A percentile compares a stretch with the other conserved stretches of the same genome.
These are phyloP conservation scores for Triticum urartu DNA, from an alignment of 176 grass and related monocot genomes.

Conservation along the genomic window DNA sequence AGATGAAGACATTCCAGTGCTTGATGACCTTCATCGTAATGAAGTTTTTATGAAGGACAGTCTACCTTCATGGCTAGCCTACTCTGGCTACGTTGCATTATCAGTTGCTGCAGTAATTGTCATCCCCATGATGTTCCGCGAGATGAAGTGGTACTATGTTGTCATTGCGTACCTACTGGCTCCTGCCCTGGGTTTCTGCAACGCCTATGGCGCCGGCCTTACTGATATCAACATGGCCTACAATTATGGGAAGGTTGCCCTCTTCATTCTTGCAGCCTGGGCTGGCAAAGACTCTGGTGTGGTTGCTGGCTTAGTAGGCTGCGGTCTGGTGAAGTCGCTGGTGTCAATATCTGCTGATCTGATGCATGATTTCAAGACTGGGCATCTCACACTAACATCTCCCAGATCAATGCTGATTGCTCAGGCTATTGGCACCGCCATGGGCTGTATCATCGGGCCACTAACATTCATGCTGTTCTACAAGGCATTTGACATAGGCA, in stretches of 20 bases:
- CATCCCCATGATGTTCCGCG: conserved; percentile 83
- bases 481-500: conserved; percentile 92
- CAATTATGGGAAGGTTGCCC: conserved; percentile 88
- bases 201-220: conserved; percentile 89
- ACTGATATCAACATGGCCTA: conserved; percentile 99
- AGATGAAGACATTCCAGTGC: conserved; percentile 51
- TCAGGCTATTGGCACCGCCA: conserved; percentile 88
- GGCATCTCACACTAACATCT: conserved; percentile 90
- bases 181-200: conserved; percentile 92
- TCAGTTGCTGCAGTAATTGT: conserved; percentile 46
- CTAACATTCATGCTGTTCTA: conserved; percentile 94
- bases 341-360: conserved; percentile 90
- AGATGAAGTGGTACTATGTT: conserved; percentile 96
- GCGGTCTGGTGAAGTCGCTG: conserved; percentile 88
- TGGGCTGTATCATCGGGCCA: conserved; percentile 87
- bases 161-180: conserved; percentile 85
- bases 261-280: conserved; percentile 87
- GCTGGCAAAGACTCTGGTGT: conserved; percentile 85
- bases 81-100: conserved; percentile 55
- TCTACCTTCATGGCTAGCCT: conserved; percentile 72
- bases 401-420: conserved; percentile 86
- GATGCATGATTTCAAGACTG: conserved; percentile 98
- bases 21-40: conserved; percentile 61
- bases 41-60: conserved; percentile 71
- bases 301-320: conserved; percentile 81